phyloP scores from a whole-genome alignment of 1,284 basidiomycete species.

The Coniferiporia sulphurascens region DNA sequence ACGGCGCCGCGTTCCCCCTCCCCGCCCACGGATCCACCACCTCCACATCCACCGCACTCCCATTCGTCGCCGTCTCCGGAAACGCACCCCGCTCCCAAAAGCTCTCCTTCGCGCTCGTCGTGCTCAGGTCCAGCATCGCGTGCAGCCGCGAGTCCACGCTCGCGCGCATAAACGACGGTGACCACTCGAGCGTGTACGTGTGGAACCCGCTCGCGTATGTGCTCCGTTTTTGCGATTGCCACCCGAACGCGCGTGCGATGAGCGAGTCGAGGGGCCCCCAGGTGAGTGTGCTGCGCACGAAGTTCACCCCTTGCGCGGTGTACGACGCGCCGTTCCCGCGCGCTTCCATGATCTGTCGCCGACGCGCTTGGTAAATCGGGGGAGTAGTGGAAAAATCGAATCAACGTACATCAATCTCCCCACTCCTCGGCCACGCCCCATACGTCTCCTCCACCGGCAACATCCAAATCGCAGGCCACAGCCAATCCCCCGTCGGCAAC shows the following conservation, averaged over 20 bases:
- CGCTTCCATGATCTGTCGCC: constrained; percentile 31
- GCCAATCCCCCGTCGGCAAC: constrained; percentile 64
- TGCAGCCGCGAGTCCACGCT: constrained; percentile 13
- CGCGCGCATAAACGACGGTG: constrained; percentile 32
- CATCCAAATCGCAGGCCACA: constrained; percentile 88
- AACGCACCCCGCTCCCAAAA: constrained; percentile 37
- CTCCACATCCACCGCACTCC: constrained; percentile 25
- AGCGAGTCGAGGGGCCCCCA: constrained; percentile 33
- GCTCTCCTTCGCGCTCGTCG: constrained; percentile 10
- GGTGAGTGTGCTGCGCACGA: constrained; percentile 33
- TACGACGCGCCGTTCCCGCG: constrained; percentile 18
- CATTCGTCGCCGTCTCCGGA: constrained; percentile 33
- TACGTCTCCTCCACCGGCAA: constrained; percentile 65
- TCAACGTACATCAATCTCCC: constrained; percentile 30
- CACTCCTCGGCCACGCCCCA: constrained; percentile 67
- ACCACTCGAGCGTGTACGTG: constrained; percentile 42
- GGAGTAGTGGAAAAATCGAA: background rate
- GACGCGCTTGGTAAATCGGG: background rate
- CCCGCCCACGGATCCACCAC: constrained; percentile 28
- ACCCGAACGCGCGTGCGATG: constrained; percentile 34
- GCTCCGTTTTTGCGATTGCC: constrained; percentile 32
- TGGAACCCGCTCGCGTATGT: constrained; percentile 36
- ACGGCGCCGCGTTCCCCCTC: constrained; percentile 33
- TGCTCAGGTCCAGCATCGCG: constrained; percentile 28
- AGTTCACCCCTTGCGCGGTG: constrained; percentile 28